Conservation (phyloP, 768 basidiomycete genomes). For the Ephemerocybe angulata region DNA sequence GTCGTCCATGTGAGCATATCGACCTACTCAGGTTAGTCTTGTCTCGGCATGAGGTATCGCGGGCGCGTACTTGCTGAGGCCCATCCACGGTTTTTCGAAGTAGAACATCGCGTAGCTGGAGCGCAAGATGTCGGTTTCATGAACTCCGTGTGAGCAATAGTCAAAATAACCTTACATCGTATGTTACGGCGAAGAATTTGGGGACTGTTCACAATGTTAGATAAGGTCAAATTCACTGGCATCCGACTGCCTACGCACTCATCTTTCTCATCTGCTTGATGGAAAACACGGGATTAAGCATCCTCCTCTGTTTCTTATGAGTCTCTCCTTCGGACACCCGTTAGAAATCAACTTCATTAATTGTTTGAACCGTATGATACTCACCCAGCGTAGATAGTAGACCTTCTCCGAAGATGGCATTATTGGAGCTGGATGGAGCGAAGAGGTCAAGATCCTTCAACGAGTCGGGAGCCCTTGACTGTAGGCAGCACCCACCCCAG, state of each 20-base stretch:
- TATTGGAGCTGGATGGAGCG: constrained; percentile 9
- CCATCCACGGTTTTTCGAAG: constrained; percentile 17
- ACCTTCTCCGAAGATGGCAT: constrained; percentile 14
- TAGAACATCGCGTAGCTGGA: constrained; percentile 26
- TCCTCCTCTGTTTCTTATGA: constrained; percentile 26
- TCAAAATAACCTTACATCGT: constrained; percentile 6
- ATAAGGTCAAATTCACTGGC: not conserved
- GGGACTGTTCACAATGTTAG: not conserved
- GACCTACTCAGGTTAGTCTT: not conserved
- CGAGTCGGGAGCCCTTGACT: not conserved
- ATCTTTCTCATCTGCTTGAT: constrained; percentile 21
- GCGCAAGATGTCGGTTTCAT: not conserved
- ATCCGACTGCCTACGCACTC: constrained; percentile 5
- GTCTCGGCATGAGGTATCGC: not conserved
- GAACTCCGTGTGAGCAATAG: not conserved
- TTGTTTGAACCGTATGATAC: constrained; percentile 20
- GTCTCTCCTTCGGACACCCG: constrained; percentile 26
- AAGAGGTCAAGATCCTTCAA: not conserved
- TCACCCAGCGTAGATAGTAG: constrained; percentile 10
- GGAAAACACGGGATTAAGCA: constrained; percentile 29
- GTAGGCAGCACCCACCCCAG: constrained; percentile 2
- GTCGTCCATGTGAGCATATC: constrained; percentile 36
- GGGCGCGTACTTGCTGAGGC: not conserved
- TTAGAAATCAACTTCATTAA: constrained; percentile 9
- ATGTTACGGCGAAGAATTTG: constrained; percentile 4